Evolutionary conservation across 2,329 filamentous ascomycete species (phyloP), one percentile per base, ranked within the genome.

Genomic region (Hysterium pulicare): DNA sequence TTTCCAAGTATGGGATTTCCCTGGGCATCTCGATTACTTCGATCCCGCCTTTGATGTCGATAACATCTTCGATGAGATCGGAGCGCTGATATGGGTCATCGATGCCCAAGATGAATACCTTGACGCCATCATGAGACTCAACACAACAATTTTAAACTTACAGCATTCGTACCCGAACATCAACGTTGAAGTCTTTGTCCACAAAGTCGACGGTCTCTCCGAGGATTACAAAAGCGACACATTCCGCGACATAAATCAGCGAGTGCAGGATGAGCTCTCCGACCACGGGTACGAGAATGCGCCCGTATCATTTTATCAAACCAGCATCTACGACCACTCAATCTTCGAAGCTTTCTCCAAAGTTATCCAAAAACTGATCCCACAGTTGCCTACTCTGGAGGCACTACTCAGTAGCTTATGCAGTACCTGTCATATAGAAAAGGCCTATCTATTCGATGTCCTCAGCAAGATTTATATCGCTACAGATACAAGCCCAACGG

Each of bases 331-430:
- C 75, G 93, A 98, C 67, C 91, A 96, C 70, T 94, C 87, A 58
- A 95, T 95, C 61, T 98, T 97, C 64, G 93, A 98, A 69, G 93
- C 93, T 38, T 96, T 98, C 66, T 91, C 86, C 72, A 96, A 96
- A 68, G 91, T 98, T 49, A 95, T 98, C 50, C 93, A 98, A 69
- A 96, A 96, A 67, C 79, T 98, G 22, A 91, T 98, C 39, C 91
- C 93, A 1, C 87, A 95, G 48, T 79, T 98, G 6, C 88, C 90
- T 5, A 94, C 90, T 20, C 81, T 98, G 42, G 93, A 98, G 69
- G 86, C 90, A 38, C 81, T 98, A 68, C 84, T 98, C 58, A 96
- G 94, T 59, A 93, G 91, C 53, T 79, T 98, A 32, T 94, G 89
- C 71, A 88, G 87, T 47, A 93, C 89, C 11, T 97, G 90, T 62